These are phyloP conservation scores for Quercus dentata DNA, from an alignment of 306 rosid species.

Conservation along the genomic window DNA sequence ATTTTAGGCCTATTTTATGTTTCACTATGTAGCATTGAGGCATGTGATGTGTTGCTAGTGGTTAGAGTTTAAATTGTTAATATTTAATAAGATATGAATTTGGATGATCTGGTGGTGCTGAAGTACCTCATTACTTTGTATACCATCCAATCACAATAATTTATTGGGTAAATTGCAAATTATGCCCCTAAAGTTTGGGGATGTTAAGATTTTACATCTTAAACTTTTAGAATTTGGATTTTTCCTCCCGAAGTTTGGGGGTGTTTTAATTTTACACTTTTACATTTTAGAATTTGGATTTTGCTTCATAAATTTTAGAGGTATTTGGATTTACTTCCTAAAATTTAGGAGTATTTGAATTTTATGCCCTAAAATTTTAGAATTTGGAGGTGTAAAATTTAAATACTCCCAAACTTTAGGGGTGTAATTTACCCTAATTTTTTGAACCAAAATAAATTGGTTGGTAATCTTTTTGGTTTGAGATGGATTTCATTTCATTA, in stretches of 20 bases:
- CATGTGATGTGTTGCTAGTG: constrained; percentile 56
- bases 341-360: no score
- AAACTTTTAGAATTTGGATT: no score
- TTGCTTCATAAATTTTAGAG: no score
- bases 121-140: not conserved
- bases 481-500: not conserved
- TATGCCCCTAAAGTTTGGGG: no score
- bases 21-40: constrained; percentile 15
- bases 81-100: not conserved
- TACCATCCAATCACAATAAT: not conserved
- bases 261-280: no score
- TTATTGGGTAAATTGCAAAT: not conserved
- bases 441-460: not conserved
- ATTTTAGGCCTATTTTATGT: constrained; percentile 37
- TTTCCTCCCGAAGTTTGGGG: fast-evolving
- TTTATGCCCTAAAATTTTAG: fast-evolving
- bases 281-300: fast-evolving
- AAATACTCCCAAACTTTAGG: no score
- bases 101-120: not conserved
- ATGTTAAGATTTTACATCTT: no score
- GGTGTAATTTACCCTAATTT: not conserved
- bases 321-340: no score
- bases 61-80: constrained; percentile 11
- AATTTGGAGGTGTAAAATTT: fast-evolving
- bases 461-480: not conserved